phyloP scores from a whole-genome alignment of 2,329 filamentous ascomycete genomes.

The Fusarium goolgardi region DNA sequence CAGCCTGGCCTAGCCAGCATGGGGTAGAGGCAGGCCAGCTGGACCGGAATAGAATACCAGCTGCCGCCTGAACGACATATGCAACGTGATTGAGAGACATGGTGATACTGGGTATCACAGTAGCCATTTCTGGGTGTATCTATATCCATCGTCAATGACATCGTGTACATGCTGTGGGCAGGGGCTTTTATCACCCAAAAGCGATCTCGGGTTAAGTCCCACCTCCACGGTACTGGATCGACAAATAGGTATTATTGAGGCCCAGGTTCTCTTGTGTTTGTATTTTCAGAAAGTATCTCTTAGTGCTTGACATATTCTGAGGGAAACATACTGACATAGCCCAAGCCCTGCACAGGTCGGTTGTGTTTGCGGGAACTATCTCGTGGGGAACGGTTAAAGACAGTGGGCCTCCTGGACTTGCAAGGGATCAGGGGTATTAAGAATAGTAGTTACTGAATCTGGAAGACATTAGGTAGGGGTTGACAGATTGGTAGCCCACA shows the following conservation, averaged over 20 bases:
- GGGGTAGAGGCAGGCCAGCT: neutral
- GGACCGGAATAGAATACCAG: neutral
- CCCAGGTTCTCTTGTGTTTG: neutral
- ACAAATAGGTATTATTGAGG: neutral
- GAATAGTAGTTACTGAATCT: neutral
- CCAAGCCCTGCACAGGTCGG: neutral
- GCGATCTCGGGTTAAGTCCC: conserved; percentile 1
- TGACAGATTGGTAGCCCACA: neutral
- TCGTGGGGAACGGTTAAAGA: neutral
- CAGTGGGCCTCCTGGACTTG: conserved; percentile 12
- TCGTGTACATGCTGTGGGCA: conserved; percentile 1
- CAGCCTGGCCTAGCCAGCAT: neutral
- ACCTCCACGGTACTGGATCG: conserved; percentile 4
- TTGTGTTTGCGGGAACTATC: neutral
- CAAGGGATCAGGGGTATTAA: neutral
- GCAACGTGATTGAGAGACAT: neutral
- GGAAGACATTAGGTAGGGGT: neutral
- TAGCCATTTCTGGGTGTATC: neutral
- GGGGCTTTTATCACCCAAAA: conserved; percentile 1
- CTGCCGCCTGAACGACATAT: neutral
- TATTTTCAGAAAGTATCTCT: too few relatives aligned
- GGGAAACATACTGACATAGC: too few relatives aligned
- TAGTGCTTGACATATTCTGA: too few relatives aligned
- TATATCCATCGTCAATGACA: neutral
- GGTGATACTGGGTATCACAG: neutral